A percentile compares a stretch with the other conserved stretches of the same genome.
Conservation (phyloP, 306 rosid species). For the Malus fusca region DNA sequence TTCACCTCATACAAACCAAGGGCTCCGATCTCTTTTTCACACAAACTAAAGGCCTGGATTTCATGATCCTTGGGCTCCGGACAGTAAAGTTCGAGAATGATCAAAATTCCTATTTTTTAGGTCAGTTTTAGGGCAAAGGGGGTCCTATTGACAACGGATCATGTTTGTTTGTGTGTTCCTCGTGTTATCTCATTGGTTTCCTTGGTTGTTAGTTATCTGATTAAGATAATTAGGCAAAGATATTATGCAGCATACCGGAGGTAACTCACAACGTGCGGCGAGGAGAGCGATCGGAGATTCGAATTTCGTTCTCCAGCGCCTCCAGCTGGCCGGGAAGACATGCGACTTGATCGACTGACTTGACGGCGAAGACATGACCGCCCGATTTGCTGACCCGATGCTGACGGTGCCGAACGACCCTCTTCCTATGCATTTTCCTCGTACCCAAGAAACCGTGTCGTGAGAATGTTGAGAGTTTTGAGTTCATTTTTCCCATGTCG, state of each 20-base stretch:
- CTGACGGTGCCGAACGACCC: slow-evolving; percentile 67
- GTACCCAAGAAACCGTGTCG: slow-evolving; percentile 50
- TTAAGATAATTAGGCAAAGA: background rate
- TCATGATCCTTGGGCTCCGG: too few species aligned
- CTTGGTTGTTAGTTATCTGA: background rate
- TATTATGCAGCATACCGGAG: background rate
- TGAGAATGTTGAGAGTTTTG: background rate
- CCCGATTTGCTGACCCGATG: slow-evolving; percentile 41
- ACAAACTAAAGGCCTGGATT: too few species aligned
- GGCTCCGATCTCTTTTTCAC: too few species aligned
- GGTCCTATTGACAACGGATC: background rate
- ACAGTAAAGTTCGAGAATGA: fast-evolving
- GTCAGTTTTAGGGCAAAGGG: background rate
- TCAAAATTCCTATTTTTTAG: background rate
- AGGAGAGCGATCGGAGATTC: slow-evolving; percentile 37
- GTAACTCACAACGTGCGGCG: slow-evolving; percentile 50
- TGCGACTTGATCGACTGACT: slow-evolving; percentile 48
- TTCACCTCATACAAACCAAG: too few species aligned
- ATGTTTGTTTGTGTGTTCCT: slow-evolving; percentile 13
- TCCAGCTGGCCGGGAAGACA: slow-evolving; percentile 28
- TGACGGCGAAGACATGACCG: slow-evolving; percentile 58
- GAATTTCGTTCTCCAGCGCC: slow-evolving; percentile 70
- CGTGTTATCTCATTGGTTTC: background rate
- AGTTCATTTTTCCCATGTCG: background rate
- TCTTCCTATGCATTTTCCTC: slow-evolving; percentile 60